Evolutionary conservation across 1,284 basidiomycete species (phyloP).

Genomic region (Ceratobasidium papillatum): DNA sequence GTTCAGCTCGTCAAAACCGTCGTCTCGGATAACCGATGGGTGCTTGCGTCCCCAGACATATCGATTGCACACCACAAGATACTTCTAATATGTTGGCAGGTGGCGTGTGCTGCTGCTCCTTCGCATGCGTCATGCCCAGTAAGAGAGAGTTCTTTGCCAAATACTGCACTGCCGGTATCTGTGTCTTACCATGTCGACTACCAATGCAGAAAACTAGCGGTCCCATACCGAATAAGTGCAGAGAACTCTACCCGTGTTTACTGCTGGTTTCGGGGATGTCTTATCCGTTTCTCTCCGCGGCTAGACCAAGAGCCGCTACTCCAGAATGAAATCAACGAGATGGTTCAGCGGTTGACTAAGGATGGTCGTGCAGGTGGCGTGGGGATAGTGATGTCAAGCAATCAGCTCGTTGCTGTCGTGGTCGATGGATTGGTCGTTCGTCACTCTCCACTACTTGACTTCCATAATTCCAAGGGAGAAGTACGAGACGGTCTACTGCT

Average conservation of each 20-base stretch:
- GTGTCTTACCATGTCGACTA: neutral
- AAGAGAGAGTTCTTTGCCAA: neutral
- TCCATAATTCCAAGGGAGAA: neutral
- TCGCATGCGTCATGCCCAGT: neutral
- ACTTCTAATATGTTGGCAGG: neutral
- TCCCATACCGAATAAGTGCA: neutral
- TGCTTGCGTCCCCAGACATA: neutral
- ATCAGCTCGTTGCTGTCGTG: slow-evolving; percentile 6
- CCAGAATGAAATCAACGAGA: neutral
- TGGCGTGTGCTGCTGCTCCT: neutral
- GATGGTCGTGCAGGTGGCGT: neutral
- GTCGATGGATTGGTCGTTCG: neutral
- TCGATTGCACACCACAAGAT: neutral
- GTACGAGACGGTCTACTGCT: slow-evolving; percentile 1
- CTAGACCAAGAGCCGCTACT: neutral
- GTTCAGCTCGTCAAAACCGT: neutral
- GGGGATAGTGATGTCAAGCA: slow-evolving; percentile 21
- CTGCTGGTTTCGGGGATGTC: slow-evolving; percentile 14
- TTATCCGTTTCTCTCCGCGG: neutral
- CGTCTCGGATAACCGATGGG: neutral
- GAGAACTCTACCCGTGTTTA: neutral
- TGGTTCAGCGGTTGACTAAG: neutral
- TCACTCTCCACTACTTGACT: neutral
- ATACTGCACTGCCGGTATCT: neutral
- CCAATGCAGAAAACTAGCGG: neutral